phyloP scores from a whole-genome alignment of 2,329 filamentous ascomycete genomes.

The Calonectria fujianensis region DNA sequence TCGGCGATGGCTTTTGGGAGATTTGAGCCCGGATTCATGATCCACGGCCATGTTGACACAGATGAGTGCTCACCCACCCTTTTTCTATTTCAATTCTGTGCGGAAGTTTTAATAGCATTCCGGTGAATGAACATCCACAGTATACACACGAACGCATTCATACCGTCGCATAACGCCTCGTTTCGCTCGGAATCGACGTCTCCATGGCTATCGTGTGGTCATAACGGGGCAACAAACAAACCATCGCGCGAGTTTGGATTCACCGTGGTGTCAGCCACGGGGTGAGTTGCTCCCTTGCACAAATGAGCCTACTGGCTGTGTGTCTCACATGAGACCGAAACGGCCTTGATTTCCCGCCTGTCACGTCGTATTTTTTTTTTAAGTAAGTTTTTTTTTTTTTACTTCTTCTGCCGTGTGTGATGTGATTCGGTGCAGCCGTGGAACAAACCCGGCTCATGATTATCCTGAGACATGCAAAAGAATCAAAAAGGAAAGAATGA shows the following conservation, averaged over 20 bases:
- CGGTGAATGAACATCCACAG: not conserved
- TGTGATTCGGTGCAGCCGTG: conserved; percentile 30
- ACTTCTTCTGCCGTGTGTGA: not conserved
- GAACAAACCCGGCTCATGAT: conserved; percentile 36
- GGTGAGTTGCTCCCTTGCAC: conserved; percentile 34
- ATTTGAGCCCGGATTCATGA: not conserved
- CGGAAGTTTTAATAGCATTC: not conserved
- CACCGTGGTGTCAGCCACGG: conserved; percentile 31
- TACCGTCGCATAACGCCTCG: not conserved
- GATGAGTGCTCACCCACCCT: not conserved
- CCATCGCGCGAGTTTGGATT: conserved; percentile 29
- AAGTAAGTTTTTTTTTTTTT: not conserved
- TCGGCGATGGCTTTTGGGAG: not conserved
- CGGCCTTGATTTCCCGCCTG: conserved; percentile 11
- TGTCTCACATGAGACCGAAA: conserved; percentile 36
- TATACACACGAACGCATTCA: not conserved
- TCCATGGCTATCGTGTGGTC: not conserved
- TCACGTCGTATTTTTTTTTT: conserved; percentile 17
- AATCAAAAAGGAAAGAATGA: conserved; percentile 29
- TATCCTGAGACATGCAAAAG: conserved; percentile 38
- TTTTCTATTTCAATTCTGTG: not conserved
- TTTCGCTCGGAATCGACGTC: not conserved
- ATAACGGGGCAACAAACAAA: conserved; percentile 7
- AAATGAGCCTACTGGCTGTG: conserved; percentile 20
- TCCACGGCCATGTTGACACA: not conserved